Evolutionary conservation across 495 filamentous ascomycete species (phyloP).

Genomic region (Trichoderma erinaceum): DNA sequence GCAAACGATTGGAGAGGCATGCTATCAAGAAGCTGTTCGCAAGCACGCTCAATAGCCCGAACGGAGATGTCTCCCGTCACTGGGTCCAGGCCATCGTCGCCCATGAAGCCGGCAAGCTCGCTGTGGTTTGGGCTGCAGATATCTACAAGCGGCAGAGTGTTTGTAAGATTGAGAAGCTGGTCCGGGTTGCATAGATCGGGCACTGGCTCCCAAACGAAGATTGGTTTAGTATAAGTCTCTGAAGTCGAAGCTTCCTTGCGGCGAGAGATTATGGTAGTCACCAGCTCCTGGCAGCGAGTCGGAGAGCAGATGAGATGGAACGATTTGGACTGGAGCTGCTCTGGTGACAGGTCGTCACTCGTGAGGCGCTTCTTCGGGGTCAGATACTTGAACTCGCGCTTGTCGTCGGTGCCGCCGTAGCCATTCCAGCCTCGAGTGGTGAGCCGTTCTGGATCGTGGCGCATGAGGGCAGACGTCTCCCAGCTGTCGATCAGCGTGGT

Average conservation of each 20-base stretch:
- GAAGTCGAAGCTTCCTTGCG: constrained; percentile 17
- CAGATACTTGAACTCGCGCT: constrained; percentile 73
- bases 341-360: constrained; percentile 34
- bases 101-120: constrained; percentile 79
- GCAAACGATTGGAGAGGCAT: constrained; percentile 51
- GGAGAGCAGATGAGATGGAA: constrained; percentile 89
- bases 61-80: constrained; percentile 46
- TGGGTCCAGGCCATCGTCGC: constrained; percentile 41
- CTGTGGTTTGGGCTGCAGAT: constrained; percentile 83
- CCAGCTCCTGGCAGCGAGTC: constrained; percentile 65
- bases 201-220: constrained; percentile 93
- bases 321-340: constrained; percentile 61
- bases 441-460: constrained; percentile 57
- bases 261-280: constrained; percentile 31
- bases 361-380: constrained; percentile 77
- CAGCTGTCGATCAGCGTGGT: constrained; percentile 59
- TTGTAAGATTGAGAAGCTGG: constrained; percentile 65
- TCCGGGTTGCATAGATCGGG: constrained; percentile 77
- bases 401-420: constrained; percentile 51
- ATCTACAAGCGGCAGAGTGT: constrained; percentile 67
- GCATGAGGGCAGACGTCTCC: constrained; percentile 63
- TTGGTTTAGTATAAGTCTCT: constrained; percentile 40
- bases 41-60: constrained; percentile 43
- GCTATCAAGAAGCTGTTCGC: constrained; percentile 45
- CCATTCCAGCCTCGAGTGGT: constrained; percentile 93